These are phyloP conservation scores for Epichloe festucae DNA, from an alignment of 2,329 filamentous ascomycete species.

Conservation along the genomic window DNA sequence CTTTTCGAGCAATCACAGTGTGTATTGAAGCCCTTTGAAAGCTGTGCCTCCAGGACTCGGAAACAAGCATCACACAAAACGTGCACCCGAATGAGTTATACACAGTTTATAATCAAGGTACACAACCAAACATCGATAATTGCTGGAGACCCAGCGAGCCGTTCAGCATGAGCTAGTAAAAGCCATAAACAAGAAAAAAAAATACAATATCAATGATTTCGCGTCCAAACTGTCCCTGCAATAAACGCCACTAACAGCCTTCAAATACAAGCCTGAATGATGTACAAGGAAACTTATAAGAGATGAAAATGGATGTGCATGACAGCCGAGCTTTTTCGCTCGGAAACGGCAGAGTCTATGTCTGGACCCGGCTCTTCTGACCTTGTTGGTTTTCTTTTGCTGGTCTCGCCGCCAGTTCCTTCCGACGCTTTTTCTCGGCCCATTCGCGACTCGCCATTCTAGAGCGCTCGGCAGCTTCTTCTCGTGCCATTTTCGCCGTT, in stretches of 20 bases:
- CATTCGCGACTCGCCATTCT: conserved; percentile 46
- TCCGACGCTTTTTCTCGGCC: conserved; percentile 44
- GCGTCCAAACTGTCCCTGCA: too few species aligned
- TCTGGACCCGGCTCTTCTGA: not conserved
- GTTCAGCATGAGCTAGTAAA: not conserved
- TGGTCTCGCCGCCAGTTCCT: conserved; percentile 16
- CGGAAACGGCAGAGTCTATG: not conserved
- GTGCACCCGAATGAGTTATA: not conserved
- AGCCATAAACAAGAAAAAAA: not conserved
- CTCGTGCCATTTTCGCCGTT: conserved; percentile 39
- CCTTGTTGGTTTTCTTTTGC: conserved; percentile 4
- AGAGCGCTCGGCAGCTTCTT: conserved; percentile 48
- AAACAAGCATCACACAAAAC: not conserved
- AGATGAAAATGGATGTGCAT: not conserved
- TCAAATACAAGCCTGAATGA: not conserved
- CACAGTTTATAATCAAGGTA: not conserved
- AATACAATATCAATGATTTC: not conserved
- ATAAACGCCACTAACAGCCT: too few species aligned
- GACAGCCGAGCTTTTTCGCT: not conserved
- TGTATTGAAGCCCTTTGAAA: too few species aligned
- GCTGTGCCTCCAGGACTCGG: not conserved
- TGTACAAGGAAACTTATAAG: not conserved
- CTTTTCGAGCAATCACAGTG: too few species aligned
- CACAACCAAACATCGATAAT: not conserved
- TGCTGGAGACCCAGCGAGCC: not conserved